Conservation (phyloP, 2,329 filamentous ascomycete species). For the Diaporthe sp. region DNA sequence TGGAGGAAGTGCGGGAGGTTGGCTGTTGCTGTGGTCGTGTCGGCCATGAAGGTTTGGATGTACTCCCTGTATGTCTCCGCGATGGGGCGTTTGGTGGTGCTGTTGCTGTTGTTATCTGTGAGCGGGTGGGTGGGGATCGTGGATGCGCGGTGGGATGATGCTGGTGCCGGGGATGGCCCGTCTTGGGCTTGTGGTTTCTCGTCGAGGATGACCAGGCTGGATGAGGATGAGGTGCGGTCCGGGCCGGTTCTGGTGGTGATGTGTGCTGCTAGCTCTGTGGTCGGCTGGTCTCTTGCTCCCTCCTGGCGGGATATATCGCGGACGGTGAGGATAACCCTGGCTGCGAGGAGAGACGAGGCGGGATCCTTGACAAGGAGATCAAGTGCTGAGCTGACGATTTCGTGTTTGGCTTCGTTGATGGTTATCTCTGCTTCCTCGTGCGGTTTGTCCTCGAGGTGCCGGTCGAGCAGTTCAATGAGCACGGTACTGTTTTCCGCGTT, state of each 20-base stretch:
- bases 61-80: slow-evolving; percentile 49
- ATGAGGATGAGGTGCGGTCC: not conserved
- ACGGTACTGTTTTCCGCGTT: not conserved
- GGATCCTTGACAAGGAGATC: not conserved
- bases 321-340: slow-evolving; percentile 33
- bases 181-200: not conserved
- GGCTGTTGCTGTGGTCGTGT: slow-evolving; percentile 44
- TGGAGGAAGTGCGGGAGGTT: slow-evolving; percentile 49
- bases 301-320: not conserved
- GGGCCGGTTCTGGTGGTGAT: not conserved
- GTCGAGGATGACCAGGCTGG: not conserved
- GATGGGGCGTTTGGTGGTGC: slow-evolving; percentile 2
- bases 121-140: not conserved
- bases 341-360: not conserved
- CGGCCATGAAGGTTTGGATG: slow-evolving; percentile 51
- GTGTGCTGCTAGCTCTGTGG: slow-evolving; percentile 14
- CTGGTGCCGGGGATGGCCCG: not conserved
- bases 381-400: not conserved
- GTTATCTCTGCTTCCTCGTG: not conserved
- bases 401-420: not conserved
- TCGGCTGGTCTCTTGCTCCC: not conserved
- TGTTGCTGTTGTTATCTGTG: too few relatives aligned
- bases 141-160: not conserved
- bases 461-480: not conserved
- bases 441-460: not conserved